phyloP scores from a whole-genome alignment of 495 filamentous ascomycete species.

The Xylaria curta region DNA sequence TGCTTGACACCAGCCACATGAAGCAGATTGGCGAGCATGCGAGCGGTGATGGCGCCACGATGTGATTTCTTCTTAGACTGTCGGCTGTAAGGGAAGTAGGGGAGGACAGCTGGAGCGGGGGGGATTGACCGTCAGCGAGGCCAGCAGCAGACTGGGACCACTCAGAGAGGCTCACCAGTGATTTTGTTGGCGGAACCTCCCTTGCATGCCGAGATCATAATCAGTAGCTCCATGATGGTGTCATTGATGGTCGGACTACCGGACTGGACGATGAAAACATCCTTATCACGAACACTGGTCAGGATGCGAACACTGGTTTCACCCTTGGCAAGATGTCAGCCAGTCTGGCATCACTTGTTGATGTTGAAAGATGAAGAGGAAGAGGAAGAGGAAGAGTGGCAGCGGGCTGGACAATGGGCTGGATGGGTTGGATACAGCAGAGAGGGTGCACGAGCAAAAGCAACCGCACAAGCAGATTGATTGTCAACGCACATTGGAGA shows the following conservation, averaged over 20 bases:
- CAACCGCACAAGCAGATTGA: constrained; percentile 2
- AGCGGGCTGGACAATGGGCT: background rate
- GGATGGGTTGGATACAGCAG: background rate
- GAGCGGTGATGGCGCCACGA: constrained; percentile 92
- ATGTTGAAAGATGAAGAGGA: constrained; percentile 58
- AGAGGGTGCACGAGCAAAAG: constrained; percentile 65
- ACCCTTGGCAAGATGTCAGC: constrained; percentile 72
- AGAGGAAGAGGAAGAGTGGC: background rate
- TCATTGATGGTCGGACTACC: constrained; percentile 97
- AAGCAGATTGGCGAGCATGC: constrained; percentile 95
- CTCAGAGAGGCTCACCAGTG: constrained; percentile 70
- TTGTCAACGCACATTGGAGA: constrained; percentile 58
- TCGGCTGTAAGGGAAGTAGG: constrained; percentile 98
- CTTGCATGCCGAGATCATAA: constrained; percentile 98
- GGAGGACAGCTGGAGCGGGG: constrained; percentile 79
- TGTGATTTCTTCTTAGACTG: constrained; percentile 99
- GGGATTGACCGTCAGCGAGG: constrained; percentile 34
- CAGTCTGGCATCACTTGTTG: constrained; percentile 65
- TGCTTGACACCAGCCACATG: constrained; percentile 93
- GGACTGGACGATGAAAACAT: constrained; percentile 98
- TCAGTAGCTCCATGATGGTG: constrained; percentile 96
- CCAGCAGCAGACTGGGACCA: constrained; percentile 18
- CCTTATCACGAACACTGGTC: constrained; percentile 93
- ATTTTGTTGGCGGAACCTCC: constrained; percentile 96
- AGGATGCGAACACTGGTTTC: constrained; percentile 95